Evolutionary conservation across 2,329 filamentous ascomycete genomes (phyloP), one percentile per base, ranked within the genome.

Genomic region (Sordariomycetes sp.): DNA sequence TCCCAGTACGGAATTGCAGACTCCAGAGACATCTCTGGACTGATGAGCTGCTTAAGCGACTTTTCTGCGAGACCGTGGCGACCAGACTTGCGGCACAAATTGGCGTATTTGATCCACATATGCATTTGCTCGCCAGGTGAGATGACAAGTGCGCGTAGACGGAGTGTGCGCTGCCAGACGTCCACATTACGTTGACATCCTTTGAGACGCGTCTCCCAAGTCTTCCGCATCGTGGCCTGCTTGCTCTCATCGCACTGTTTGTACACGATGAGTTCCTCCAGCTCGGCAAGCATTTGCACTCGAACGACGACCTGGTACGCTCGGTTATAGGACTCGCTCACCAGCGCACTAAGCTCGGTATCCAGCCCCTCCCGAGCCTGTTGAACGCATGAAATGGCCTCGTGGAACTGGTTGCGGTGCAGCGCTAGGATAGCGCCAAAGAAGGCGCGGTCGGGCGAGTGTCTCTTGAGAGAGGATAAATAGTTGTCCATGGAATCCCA

Each of bases 51-150:
- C 54, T 92, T 88, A 34, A 99, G 66, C 9, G 88, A 93, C 61
- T 94, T 93, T 61, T 98, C 92, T 1, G 92, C 92, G 32, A 99
- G 73, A 8, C 92, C 90, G 70, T 90, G 88, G 20, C 92, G 82
- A 38, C 86, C 84, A 29, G 90, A 94, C 59, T 98, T 99, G 49
- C 93, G 84, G 59, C 93, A 99, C 6, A 98, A 75, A 49, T 96
- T 98, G 49, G 92, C 86, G 55, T 95, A 98, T 55, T 98, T 99
- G 66, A 98, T 96, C 79, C 88, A 95, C 87, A 98, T 98, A 49
- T 94, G 85, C 68, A 94, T 86, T 50, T 95, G 95, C 55, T 99
- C 88, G 21, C 77, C 77, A 0, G 93, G 90, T 1, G 81, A 81
- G 40, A 96, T 90, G 39, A 99, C 92, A 33, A 99, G 70, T 15